Evolutionary conservation across 352 stramenopile genomes (phyloP), one percentile per base, ranked within the genome.

Genomic region (Pythium guiyangense): DNA sequence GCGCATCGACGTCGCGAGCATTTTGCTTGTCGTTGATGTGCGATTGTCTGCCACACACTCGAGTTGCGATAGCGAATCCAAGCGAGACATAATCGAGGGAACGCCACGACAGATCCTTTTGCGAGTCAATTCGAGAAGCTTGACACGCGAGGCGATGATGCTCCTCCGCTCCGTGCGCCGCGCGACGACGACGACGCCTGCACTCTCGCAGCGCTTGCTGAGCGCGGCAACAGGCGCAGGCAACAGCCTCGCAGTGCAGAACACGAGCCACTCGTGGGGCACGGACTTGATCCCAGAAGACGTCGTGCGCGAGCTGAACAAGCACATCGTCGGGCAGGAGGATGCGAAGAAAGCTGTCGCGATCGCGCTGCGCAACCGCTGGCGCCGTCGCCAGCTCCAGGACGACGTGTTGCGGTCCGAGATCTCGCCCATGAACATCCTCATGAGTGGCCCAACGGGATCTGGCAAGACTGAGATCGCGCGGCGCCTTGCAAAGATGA

Each of bases 391-490:
- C 25, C 96, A 98, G 67, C 78, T 99, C 15, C 69, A 82, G 27
- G 89, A 93, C 52, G 88, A 97, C 46, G 63, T 66, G 35, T 63
- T 96, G 53, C 72, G 73, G 14, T 69, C 73, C n/a, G 88, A 97
- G 64, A 90, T 98, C 44, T 98, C 96, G 26, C 97, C 97, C 45
- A 98, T 98, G 74, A 99, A 99, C 74, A 99, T 99, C 50, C 81
- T 99, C 42, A 98, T 99, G 96, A 98, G 98, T 61, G 97, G 97
- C 1, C 96, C 97, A 25, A 99, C 97, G 25, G 97, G 97, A 37
- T 98, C 94, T 26, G 96, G 97, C 55, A 98, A 98, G 82, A 99
- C 97, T 8, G 97, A 99, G 83, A 99, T 99, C 52, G 96, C 96
- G 42, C 73, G 96, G 18, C 85, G 96, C n/a, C 90, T 99, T 60